Evolutionary conservation across 192 early-diverging fungal species (phyloP).

Genomic region (Gaertneriomyces semiglobifer): DNA sequence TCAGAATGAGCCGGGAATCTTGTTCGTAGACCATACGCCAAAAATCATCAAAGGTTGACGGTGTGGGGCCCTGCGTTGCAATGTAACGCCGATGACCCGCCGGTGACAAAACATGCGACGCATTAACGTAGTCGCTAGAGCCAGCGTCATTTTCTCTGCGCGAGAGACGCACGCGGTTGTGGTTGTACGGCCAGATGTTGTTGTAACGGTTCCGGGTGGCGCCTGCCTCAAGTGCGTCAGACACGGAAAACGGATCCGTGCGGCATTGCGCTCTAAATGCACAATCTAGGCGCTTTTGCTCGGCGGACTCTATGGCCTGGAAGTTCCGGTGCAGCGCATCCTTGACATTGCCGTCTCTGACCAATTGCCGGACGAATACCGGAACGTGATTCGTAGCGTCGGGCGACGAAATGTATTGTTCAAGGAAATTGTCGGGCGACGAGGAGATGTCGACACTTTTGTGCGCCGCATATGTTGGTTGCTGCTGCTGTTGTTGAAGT

Average conservation of each 20-base stretch:
- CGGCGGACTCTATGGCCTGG: slow-evolving; percentile 31
- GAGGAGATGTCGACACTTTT: slow-evolving; percentile 7
- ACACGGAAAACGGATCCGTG: slow-evolving; percentile 65
- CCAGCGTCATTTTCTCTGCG: slow-evolving; percentile 1
- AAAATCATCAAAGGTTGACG: slow-evolving; percentile 66
- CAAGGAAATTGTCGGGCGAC: background rate
- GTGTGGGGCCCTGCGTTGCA: slow-evolving; percentile 83
- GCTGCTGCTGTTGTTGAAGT: slow-evolving; percentile 8
- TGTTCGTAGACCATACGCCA: slow-evolving; percentile 82
- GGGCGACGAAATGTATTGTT: background rate
- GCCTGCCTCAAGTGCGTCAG: slow-evolving; percentile 74
- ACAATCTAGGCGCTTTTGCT: slow-evolving; percentile 64
- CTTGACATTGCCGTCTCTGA: slow-evolving; percentile 14
- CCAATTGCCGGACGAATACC: slow-evolving; percentile 25
- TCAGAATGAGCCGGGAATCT: slow-evolving; percentile 66
- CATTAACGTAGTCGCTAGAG: slow-evolving; percentile 42
- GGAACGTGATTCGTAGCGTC: slow-evolving; percentile 8
- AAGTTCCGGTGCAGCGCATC: slow-evolving; percentile 31
- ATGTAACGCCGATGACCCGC: slow-evolving; percentile 58
- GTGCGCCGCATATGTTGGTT: slow-evolving; percentile 24
- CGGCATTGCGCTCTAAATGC: slow-evolving; percentile 36
- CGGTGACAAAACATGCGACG: slow-evolving; percentile 33
- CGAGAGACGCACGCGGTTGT: slow-evolving; percentile 27
- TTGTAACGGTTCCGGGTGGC: slow-evolving; percentile 74
- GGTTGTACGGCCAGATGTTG: slow-evolving; percentile 73